Conservation (phyloP, 176 grass and related monocot genomes). For the Juncus effusus region DNA sequence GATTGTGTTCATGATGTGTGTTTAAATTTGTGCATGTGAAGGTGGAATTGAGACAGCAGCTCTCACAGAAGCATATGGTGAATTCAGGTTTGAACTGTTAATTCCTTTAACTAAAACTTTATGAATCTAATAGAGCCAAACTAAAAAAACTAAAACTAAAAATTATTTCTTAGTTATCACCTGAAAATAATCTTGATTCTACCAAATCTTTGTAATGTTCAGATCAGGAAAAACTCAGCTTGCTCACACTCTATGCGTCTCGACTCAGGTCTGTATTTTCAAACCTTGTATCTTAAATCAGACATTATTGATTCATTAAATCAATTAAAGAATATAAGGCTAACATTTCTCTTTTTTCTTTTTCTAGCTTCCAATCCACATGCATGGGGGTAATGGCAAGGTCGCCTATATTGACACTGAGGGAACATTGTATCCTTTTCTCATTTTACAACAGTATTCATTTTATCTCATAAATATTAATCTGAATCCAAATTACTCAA, state of each 20-base stretch:
- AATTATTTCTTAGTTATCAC: neutral
- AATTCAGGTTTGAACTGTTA: slow-evolving; percentile 55
- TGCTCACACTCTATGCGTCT: slow-evolving; percentile 77
- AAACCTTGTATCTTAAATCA: neutral
- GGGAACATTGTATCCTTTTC: slow-evolving; percentile 72
- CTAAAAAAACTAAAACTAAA: neutral
- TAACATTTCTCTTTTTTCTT: slow-evolving; percentile 7
- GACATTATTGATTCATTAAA: neutral
- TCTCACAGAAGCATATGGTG: slow-evolving; percentile 90
- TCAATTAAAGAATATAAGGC: neutral
- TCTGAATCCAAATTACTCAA: too few species aligned
- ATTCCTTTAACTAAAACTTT: slow-evolving; percentile 1
- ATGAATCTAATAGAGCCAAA: neutral
- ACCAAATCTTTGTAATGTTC: slow-evolving; percentile 1
- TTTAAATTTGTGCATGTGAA: slow-evolving; percentile 35
- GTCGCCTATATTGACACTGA: slow-evolving; percentile 68
- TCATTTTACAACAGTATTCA: neutral
- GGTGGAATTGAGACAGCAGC: slow-evolving; percentile 91
- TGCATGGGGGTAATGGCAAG: slow-evolving; percentile 94
- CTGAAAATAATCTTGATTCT: neutral
- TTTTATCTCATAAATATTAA: slow-evolving; percentile 2
- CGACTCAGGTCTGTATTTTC: slow-evolving; percentile 48
- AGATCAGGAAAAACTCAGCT: slow-evolving; percentile 90
- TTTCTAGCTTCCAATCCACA: slow-evolving; percentile 65
- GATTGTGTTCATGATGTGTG: slow-evolving; percentile 14